Conservation (phyloP, 352 stramenopile genomes). For the Pythium apleroticum region DNA sequence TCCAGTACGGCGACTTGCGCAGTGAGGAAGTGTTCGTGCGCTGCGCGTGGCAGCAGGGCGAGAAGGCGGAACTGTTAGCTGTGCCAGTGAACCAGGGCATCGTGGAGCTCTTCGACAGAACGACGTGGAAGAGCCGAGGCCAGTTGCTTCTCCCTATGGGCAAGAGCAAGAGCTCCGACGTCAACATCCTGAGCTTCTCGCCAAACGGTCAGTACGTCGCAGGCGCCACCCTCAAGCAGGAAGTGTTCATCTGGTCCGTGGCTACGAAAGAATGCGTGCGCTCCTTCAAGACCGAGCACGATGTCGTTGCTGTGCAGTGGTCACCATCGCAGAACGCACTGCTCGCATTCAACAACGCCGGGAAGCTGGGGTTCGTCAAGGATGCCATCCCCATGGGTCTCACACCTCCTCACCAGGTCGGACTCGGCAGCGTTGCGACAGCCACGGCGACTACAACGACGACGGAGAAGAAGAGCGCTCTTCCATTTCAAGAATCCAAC, state of each 20-base stretch:
- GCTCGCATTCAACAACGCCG: constrained; percentile 57
- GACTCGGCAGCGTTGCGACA: neutral
- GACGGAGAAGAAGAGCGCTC: neutral
- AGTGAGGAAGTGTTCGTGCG: constrained; percentile 64
- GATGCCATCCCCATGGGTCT: constrained; percentile 56
- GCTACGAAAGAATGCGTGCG: constrained; percentile 49
- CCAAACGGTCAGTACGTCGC: constrained; percentile 78
- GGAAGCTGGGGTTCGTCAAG: constrained; percentile 65
- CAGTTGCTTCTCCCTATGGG: constrained; percentile 59
- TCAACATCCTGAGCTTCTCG: constrained; percentile 76
- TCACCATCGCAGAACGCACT: constrained; percentile 51
- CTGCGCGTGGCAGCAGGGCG: constrained; percentile 60
- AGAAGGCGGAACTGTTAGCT: constrained; percentile 38
- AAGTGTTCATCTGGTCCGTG: constrained; percentile 74
- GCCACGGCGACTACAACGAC: neutral
- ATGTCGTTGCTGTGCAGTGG: constrained; percentile 59
- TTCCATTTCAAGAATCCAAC: neutral
- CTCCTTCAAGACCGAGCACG: constrained; percentile 62
- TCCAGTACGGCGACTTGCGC: constrained; percentile 59
- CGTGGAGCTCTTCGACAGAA: constrained; percentile 60
- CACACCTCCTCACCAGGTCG: constrained; percentile 50
- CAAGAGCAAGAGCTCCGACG: constrained; percentile 52
- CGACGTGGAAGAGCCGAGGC: constrained; percentile 41
- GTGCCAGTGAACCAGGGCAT: constrained; percentile 65
- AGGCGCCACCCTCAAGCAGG: constrained; percentile 61